Conservation (phyloP, 495 filamentous ascomycete genomes). For the Neurospora africana region DNA sequence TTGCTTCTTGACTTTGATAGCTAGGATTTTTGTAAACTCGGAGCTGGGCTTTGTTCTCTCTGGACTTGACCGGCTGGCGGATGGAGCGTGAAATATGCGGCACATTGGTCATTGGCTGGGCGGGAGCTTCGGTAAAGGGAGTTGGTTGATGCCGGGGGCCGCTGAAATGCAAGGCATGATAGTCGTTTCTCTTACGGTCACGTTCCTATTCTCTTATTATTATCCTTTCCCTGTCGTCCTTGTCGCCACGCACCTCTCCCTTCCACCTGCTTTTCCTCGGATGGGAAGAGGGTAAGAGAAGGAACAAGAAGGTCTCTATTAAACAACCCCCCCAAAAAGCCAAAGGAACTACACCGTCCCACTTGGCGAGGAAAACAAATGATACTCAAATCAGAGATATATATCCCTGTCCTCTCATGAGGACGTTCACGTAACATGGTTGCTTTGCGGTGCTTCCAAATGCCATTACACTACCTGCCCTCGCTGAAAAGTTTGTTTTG, state of each 20-base stretch:
- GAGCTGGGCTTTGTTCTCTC: conserved; percentile 8
- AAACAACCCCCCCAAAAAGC: background rate
- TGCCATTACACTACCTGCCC: background rate
- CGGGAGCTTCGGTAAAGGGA: conserved; percentile 19
- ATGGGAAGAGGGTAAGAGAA: background rate
- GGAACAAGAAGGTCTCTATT: background rate
- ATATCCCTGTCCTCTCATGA: background rate
- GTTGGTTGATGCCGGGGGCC: conserved; percentile 21
- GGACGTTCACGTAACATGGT: background rate
- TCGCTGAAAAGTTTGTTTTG: background rate
- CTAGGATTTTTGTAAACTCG: background rate
- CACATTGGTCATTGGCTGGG: conserved; percentile 15
- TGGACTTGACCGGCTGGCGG: conserved; percentile 3
- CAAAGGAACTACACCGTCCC: background rate
- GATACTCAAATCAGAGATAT: background rate
- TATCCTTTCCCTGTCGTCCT: conserved; percentile 3
- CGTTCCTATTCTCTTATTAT: conserved; percentile 10
- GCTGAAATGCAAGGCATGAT: conserved; percentile 30
- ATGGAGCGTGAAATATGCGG: conserved; percentile 12
- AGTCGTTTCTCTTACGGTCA: conserved; percentile 11
- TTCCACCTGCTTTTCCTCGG: background rate
- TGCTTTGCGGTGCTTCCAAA: background rate
- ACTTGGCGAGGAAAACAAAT: background rate
- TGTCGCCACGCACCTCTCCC: conserved; percentile 2
- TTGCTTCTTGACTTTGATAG: conserved; percentile 1